Conservation (phyloP, 2,329 filamentous ascomycete genomes). For the Fusarium stilboides region DNA sequence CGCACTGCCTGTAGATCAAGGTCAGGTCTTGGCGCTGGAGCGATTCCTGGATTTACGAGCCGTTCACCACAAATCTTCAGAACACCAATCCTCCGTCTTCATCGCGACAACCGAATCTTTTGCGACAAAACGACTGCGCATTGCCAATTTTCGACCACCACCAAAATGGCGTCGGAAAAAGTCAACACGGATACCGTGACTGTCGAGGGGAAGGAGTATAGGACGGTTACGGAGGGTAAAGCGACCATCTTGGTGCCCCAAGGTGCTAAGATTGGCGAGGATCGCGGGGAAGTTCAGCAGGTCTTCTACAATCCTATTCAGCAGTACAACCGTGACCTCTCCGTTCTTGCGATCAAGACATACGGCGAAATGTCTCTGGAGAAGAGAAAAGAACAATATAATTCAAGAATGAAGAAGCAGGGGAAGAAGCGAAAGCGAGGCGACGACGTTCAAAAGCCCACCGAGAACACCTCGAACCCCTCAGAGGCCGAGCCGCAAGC, state of each 20-base stretch:
- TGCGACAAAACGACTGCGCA: conserved; percentile 17
- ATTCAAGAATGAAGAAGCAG: conserved; percentile 59
- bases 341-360: conserved; percentile 90
- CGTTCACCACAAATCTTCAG: conserved; percentile 4
- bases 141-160: conserved; percentile 39
- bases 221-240: conserved; percentile 68
- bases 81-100: neutral
- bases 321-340: conserved; percentile 97
- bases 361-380: conserved; percentile 79
- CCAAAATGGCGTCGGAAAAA: conserved; percentile 43
- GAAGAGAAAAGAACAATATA: conserved; percentile 59
- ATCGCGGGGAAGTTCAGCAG: conserved; percentile 76
- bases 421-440: conserved; percentile 65
- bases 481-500: conserved; percentile 28
- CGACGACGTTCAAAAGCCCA: conserved; percentile 51
- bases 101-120: conserved; percentile 11
- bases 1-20: conserved; percentile 31
- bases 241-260: conserved; percentile 71
- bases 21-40: conserved; percentile 35
- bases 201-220: conserved; percentile 65
- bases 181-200: conserved; percentile 47
- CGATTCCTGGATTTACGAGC: conserved; percentile 15
- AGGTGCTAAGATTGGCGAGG: conserved; percentile 61
- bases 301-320: conserved; percentile 99
- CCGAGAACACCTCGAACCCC: conserved; percentile 20